Evolutionary conservation across 1,284 basidiomycete species (phyloP), one percentile per base, ranked within the genome.

Genomic region (Testicularia cyperi): DNA sequence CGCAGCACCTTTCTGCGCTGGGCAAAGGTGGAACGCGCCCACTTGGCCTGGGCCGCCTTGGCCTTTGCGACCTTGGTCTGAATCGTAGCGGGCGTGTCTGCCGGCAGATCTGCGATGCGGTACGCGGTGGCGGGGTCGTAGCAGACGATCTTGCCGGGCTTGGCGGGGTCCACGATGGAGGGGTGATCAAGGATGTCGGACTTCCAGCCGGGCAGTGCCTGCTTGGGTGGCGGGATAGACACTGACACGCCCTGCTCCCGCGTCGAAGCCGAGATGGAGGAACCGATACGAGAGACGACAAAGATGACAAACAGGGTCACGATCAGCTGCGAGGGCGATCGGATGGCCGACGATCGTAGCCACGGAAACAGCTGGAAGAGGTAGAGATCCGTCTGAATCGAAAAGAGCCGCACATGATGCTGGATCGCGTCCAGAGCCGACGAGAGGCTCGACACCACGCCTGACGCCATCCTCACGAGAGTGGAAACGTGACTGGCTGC

Each of bases 81-180:
- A 38, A 96, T 90, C 56, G 86, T 85, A 5, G 76, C 79, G 20
- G 81, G 81, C 41, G 83, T 82, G 76, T 91, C 84, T 28, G 89
- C 83, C 35, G 87, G 70, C 69, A 83, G 77, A 1, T 86, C 88
- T 19, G 78, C 83, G 38, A 92, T 81, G 68, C 92, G 87, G 33
- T 86, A 80, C 16, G 85, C 87, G 5, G 89, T 94, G 5, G 90
- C 85, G 8, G 92, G 92, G 75, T 96, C 92, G 70, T 86, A 96
- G 77, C 86, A 86, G 2, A 90, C 92, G 44, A 97, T 87, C 67
- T 83, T 80, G 32, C 83, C 77, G 5, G 49, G 63, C 5, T 52
- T 38, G 20, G 32, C 5, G 0, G 38, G 7, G 10, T 52, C 43
- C n/a, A 38, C 32, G 13, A 68, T 43, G 13, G 10, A 6, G 5